These are phyloP conservation scores for Pseudoperonospora humuli DNA, from an alignment of 352 stramenopile species.

Conservation along the genomic window DNA sequence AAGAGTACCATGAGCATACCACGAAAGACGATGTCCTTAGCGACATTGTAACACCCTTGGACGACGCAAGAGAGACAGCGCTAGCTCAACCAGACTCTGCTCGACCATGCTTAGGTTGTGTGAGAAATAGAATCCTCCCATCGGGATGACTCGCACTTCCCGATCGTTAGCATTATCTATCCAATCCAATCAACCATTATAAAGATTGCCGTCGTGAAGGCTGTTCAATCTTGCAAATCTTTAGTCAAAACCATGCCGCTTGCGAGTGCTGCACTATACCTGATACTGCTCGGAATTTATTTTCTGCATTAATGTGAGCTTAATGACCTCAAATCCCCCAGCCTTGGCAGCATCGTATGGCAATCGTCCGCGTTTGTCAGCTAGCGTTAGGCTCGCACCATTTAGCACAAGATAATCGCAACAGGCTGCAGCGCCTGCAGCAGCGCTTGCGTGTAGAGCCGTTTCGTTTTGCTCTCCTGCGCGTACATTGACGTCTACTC, in stretches of 20 bases:
- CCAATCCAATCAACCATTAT: constrained; percentile 1
- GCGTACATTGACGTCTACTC: constrained; percentile 64
- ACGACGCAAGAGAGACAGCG: constrained; percentile 14
- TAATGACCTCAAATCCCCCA: constrained; percentile 51
- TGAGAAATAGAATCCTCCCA: constrained; percentile 34
- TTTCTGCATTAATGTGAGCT: constrained; percentile 60
- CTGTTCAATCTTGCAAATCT: background rate
- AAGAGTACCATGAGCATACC: constrained; percentile 4
- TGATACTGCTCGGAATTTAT: constrained; percentile 64
- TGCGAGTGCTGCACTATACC: constrained; percentile 17
- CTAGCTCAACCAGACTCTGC: constrained; percentile 3
- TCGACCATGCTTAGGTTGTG: constrained; percentile 17
- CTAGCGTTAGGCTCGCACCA: constrained; percentile 51
- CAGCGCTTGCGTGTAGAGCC: constrained; percentile 48
- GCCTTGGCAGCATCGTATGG: constrained; percentile 56
- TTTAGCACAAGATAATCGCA: constrained; percentile 82
- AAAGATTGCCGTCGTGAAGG: background rate
- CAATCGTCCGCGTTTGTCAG: constrained; percentile 39
- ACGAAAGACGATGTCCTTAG: constrained; percentile 4
- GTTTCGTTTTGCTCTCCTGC: constrained; percentile 41
- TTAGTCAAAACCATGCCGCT: background rate
- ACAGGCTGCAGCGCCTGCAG: constrained; percentile 26
- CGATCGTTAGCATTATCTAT: constrained; percentile 17
- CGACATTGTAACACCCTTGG: constrained; percentile 4
- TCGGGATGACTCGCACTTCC: constrained; percentile 20